A percentile compares a stretch with the other conserved stretches of the same genome.
Conservation (phyloP, 2,329 filamentous ascomycete species). For the Penicillium sp. region DNA sequence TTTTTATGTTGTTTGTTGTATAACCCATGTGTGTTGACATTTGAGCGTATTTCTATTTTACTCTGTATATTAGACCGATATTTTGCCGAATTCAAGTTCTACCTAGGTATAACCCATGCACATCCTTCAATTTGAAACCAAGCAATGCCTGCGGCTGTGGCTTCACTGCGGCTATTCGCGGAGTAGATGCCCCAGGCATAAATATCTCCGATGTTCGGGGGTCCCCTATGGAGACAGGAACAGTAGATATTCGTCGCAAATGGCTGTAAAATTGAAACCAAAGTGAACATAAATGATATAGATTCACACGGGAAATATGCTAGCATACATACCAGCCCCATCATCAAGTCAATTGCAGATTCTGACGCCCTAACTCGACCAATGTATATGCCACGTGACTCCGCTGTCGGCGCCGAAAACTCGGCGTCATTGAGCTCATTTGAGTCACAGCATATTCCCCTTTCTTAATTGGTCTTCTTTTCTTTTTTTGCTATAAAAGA, state of each 20-base stretch:
- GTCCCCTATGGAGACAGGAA: neutral
- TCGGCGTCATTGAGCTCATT: slow-evolving; percentile 23
- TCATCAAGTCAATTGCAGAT: neutral
- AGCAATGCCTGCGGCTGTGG: neutral
- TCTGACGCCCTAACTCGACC: neutral
- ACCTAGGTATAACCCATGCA: neutral
- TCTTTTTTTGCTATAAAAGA: slow-evolving; percentile 2
- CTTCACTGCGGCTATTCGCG: slow-evolving; percentile 3
- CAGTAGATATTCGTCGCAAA: neutral
- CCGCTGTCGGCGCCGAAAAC: slow-evolving; percentile 27
- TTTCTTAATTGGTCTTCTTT: slow-evolving; percentile 19
- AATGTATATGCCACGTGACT: slow-evolving; percentile 20
- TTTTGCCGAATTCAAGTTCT: neutral
- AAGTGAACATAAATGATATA: neutral
- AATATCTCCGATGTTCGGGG: slow-evolving; percentile 9
- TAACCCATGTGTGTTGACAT: neutral
- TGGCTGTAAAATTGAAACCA: neutral
- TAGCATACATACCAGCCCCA: neutral
- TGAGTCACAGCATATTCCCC: slow-evolving; percentile 24
- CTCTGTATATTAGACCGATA: slow-evolving; percentile 9
- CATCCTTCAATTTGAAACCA: neutral
- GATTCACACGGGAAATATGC: rapidly evolving
- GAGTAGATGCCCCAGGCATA: slow-evolving; percentile 1
- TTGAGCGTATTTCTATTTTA: slow-evolving; percentile 9
- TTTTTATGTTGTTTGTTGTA: neutral